Conservation (phyloP, 208 protist genomes). For the Histomonas meleagridis region DNA sequence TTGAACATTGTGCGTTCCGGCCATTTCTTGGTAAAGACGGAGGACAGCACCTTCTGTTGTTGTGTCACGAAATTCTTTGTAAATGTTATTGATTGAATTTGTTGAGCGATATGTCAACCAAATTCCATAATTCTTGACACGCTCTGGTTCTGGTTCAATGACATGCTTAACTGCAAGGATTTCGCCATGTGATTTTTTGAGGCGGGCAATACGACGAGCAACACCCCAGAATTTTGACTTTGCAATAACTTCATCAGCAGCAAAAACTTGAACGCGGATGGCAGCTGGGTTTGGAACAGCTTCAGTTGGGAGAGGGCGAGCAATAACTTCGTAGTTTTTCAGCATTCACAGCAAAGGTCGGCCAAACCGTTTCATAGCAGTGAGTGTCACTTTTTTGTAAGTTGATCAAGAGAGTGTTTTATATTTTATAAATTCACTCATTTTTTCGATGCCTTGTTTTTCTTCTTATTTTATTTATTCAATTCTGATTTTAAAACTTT, state of each 20-base stretch:
- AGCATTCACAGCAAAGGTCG: not conserved
- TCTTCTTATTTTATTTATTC: too few species aligned
- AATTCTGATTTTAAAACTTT: too few species aligned
- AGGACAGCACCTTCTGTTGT: conserved; percentile 26
- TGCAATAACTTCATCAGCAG: conserved; percentile 86
- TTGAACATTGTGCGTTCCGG: conserved; percentile 79
- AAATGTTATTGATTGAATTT: conserved; percentile 92
- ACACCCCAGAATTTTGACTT: conserved; percentile 90
- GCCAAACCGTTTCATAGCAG: not conserved
- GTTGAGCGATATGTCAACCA: conserved; percentile 93
- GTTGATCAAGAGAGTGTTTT: too few species aligned
- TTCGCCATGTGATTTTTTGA: conserved; percentile 11
- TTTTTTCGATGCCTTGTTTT: too few species aligned
- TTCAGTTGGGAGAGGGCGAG: conserved; percentile 24
- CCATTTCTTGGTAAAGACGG: conserved; percentile 68
- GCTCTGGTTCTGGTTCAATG: conserved; percentile 74
- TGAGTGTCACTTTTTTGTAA: too few species aligned
- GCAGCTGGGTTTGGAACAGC: conserved; percentile 49
- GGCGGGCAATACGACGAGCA: not conserved
- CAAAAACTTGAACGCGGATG: conserved; percentile 95
- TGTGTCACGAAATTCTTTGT: conserved; percentile 95
- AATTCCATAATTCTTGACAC: conserved; percentile 93
- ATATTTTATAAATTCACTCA: too few species aligned
- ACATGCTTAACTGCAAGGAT: conserved; percentile 52
- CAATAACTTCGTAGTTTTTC: conserved; percentile 31